These are phyloP conservation scores for Lasiodiplodia sp. DNA, from an alignment of 2,329 filamentous ascomycete genomes.

Conservation along the genomic window DNA sequence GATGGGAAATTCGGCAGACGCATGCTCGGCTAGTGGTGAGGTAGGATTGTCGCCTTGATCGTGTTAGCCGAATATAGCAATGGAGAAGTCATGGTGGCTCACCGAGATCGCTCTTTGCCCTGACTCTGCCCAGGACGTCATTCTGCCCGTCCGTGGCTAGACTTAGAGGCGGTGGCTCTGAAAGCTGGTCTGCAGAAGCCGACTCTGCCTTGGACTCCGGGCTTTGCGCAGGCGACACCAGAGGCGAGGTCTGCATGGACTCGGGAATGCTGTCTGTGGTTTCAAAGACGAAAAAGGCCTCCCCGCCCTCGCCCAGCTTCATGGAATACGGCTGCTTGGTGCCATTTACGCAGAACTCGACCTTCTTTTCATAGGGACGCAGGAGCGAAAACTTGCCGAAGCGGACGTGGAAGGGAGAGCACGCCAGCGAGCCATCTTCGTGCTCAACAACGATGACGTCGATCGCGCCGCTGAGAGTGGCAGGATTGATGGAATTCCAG, in stretches of 20 bases:
- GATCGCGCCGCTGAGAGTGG: conserved; percentile 95
- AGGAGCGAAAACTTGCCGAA: conserved; percentile 98
- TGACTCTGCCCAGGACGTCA: conserved; percentile 36
- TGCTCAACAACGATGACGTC: conserved; percentile 99
- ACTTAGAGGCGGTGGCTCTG: conserved; percentile 75
- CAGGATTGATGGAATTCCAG: conserved; percentile 99
- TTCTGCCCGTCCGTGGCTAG: conserved; percentile 58
- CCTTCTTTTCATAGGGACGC: conserved; percentile 97
- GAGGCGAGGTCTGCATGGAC: conserved; percentile 89
- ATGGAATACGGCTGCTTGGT: conserved; percentile 92
- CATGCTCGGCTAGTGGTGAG: conserved; percentile 37
- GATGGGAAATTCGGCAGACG: conserved; percentile 42
- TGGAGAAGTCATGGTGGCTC: conserved; percentile 40
- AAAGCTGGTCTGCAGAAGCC: conserved; percentile 57
- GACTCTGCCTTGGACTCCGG: conserved; percentile 67
- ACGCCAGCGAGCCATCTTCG: conserved; percentile 86
- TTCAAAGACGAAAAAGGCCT: conserved; percentile 99
- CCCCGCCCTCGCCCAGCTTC: conserved; percentile 96
- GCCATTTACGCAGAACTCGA: conserved; percentile 96
- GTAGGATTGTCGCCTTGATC: conserved; percentile 30
- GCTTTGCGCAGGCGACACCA: conserved; percentile 88
- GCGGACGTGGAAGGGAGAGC: conserved; percentile 97
- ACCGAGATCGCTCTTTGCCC: conserved; percentile 57
- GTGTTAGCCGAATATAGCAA: conserved; percentile 9
- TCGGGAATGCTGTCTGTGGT: conserved; percentile 92